Evolutionary conservation across 2,329 filamentous ascomycete genomes (phyloP).

Genomic region (Talaromyces piceae): DNA sequence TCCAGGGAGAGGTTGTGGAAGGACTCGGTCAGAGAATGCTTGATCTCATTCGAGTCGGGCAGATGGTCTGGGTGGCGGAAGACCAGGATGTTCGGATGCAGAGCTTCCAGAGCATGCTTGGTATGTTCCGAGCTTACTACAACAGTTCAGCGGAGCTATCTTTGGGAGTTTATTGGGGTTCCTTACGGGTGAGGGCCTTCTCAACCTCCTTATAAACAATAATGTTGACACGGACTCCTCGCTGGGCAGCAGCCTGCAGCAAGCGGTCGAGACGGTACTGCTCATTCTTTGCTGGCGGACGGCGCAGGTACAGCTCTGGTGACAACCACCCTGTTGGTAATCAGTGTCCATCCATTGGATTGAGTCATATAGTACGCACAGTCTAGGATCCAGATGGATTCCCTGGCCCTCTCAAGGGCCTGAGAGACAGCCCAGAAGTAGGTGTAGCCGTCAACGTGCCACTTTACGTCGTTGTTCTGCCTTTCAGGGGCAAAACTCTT

Average conservation of each 20-base stretch:
- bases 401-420: slow-evolving; percentile 67
- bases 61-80: slow-evolving; percentile 87
- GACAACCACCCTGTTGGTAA: slow-evolving; percentile 64
- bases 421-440: slow-evolving; percentile 81
- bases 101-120: slow-evolving; percentile 65
- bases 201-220: slow-evolving; percentile 91
- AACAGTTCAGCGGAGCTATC: slow-evolving; percentile 23
- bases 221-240: slow-evolving; percentile 75
- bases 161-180: no score
- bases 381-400: slow-evolving; percentile 78
- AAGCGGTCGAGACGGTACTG: slow-evolving; percentile 77
- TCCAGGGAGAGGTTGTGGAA: slow-evolving; percentile 51
- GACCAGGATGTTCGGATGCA: slow-evolving; percentile 79
- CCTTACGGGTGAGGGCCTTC: slow-evolving; percentile 70
- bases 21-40: slow-evolving; percentile 49
- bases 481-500: slow-evolving; percentile 65
- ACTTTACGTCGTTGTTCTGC: slow-evolving; percentile 67
- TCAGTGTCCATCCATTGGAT: slow-evolving; percentile 10
- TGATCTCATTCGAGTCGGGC: slow-evolving; percentile 62
- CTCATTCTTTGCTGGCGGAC: slow-evolving; percentile 74
- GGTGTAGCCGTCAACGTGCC: slow-evolving; percentile 76
- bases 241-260: slow-evolving; percentile 71
- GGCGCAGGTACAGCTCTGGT: slow-evolving; percentile 76
- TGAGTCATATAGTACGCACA: slow-evolving; percentile 40
- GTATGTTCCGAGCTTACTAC: slow-evolving; percentile 63